These are phyloP conservation scores for Isatis tinctoria DNA, from an alignment of 345 rosid species.

Conservation along the genomic window DNA sequence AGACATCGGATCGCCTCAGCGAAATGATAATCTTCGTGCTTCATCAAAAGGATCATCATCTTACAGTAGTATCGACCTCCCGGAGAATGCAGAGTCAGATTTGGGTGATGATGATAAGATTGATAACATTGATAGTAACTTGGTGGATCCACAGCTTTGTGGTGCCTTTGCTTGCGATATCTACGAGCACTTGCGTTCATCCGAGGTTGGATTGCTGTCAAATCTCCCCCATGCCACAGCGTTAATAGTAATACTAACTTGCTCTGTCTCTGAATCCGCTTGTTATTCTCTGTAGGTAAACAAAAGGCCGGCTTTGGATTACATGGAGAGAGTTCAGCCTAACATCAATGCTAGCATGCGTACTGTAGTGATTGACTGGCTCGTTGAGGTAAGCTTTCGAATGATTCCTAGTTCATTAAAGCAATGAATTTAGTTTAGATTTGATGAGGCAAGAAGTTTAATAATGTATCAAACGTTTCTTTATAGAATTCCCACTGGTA, in stretches of 20 bases:
- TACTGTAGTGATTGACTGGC: slow-evolving; percentile 48
- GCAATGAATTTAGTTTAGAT: background rate
- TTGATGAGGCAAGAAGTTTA: background rate
- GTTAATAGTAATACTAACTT: background rate
- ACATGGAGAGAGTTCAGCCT: slow-evolving; percentile 43
- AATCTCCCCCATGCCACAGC: background rate
- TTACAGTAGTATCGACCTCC: too few relatives aligned
- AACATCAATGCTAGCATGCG: slow-evolving; percentile 44
- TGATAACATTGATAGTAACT: slow-evolving; percentile 25
- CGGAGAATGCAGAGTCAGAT: slow-evolving; percentile 22
- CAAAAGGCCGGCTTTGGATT: slow-evolving; percentile 40
- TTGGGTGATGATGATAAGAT: slow-evolving; percentile 8
- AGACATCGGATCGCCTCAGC: slow-evolving; percentile 1
- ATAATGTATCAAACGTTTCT: background rate
- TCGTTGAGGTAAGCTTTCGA: slow-evolving; percentile 42
- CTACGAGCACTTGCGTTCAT: slow-evolving; percentile 33
- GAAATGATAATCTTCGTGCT: background rate
- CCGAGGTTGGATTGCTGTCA: slow-evolving; percentile 30
- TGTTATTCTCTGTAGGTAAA: slow-evolving; percentile 18
- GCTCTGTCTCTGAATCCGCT: slow-evolving; percentile 8
- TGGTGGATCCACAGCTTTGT: slow-evolving; percentile 40
- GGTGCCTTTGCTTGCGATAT: slow-evolving; percentile 36
- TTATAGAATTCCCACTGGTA: background rate
- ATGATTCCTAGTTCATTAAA: background rate
- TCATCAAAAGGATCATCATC: slow-evolving; percentile 34